These are phyloP conservation scores for Fusarium phyllophilum DNA, from an alignment of 2,329 filamentous ascomycete genomes.

Conservation along the genomic window DNA sequence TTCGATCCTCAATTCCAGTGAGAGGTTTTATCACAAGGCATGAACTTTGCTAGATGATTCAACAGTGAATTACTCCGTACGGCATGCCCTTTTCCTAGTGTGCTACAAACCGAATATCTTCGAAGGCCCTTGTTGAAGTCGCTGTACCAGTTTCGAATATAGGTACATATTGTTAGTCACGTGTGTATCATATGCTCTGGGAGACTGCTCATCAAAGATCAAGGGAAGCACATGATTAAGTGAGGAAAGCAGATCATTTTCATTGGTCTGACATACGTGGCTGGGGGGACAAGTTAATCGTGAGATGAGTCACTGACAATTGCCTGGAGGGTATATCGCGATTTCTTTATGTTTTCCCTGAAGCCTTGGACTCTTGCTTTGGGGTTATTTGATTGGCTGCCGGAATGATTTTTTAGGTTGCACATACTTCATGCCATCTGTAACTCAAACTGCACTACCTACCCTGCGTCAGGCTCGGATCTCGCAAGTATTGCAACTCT, in stretches of 20 bases:
- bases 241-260: neutral
- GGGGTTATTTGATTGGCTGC: conserved; percentile 15
- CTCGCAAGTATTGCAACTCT: neutral
- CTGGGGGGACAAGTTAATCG: too few species aligned
- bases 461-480: conserved; percentile 7
- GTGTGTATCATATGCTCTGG: neutral
- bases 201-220: neutral
- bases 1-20: neutral
- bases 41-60: neutral
- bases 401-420: conserved; percentile 14
- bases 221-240: neutral
- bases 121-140: neutral
- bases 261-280: neutral
- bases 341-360: neutral
- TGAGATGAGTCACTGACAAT: neutral
- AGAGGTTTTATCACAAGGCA: neutral
- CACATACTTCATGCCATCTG: conserved; percentile 19
- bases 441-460: conserved; percentile 12
- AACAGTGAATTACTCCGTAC: neutral
- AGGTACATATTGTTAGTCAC: neutral
- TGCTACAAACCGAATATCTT: neutral
- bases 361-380: neutral
- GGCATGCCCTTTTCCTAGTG: neutral
- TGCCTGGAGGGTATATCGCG: neutral
- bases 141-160: neutral